These are phyloP conservation scores for Babesia ovis DNA, from an alignment of 169 alveolate genomes.

Conservation along the genomic window DNA sequence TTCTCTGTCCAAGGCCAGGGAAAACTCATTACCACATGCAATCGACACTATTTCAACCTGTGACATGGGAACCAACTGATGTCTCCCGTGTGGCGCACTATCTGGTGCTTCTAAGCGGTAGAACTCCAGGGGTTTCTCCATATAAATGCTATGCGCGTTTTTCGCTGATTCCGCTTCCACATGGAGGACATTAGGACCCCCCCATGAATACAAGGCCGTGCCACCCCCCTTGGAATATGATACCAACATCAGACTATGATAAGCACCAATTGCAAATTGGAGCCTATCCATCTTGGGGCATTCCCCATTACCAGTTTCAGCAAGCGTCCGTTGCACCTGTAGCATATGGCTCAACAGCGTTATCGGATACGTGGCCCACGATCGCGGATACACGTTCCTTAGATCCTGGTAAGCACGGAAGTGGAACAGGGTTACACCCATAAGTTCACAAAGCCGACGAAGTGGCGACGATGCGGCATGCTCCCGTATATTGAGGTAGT, in stretches of 20 bases:
- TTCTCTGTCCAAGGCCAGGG: constrained; percentile 31
- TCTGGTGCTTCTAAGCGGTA: neutral
- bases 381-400: constrained; percentile 67
- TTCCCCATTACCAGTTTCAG: constrained; percentile 19
- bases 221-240: constrained; percentile 4
- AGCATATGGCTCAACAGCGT: constrained; percentile 44
- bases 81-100: neutral
- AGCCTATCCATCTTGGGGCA: constrained; percentile 7
- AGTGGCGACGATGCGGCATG: constrained; percentile 21
- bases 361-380: constrained; percentile 77
- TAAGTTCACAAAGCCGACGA: neutral
- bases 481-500: constrained; percentile 53
- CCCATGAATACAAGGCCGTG: constrained; percentile 74
- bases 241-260: constrained; percentile 54
- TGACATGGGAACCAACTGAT: neutral
- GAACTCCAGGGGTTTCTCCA: constrained; percentile 29
- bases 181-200: constrained; percentile 39
- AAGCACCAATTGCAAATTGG: constrained; percentile 51
- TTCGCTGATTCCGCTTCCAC: neutral
- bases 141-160: neutral
- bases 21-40: constrained; percentile 64
- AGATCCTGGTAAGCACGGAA: constrained; percentile 54
- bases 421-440: constrained; percentile 33
- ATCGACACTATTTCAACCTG: constrained; percentile 21
- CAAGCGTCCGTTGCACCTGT: constrained; percentile 28